Evolutionary conservation across 148 eudicot genomes (phyloP), one percentile per base, ranked within the genome.

Genomic region (Mesembryanthemum crystallinum): DNA sequence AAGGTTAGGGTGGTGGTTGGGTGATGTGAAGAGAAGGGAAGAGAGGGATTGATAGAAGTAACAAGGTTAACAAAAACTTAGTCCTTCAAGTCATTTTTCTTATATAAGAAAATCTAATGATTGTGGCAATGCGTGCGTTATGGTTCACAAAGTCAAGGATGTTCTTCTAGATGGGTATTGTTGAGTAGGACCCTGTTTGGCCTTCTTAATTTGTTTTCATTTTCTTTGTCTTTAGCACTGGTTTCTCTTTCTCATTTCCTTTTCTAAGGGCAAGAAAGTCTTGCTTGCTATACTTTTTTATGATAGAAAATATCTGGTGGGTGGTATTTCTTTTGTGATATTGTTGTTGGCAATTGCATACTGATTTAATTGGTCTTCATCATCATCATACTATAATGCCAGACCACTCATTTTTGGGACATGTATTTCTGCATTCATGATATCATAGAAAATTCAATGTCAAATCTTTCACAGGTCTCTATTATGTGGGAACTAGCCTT

Each of bases 161-260:
- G 49, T 63, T 75, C 71, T 83, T 82, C 85, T 79, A 76, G 80
- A 79, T 72, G 5, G 70, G 64, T 75, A 69, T 13, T 45, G 11
- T 10, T 45, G 1, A 23, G 70, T 74, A 51, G 72, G 42, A 11
- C 61, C 75, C 27, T 67, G 23, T 74, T 28, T 61, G 39, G 21
- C 35, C 43, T 11, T 2, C 45, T 43, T 42, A 32, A 11, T 74
- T 70, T 24, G 9, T n/a, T 39, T 62, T 42, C 45, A 52, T 58
- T 28, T 25, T 29, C 23, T 62, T 51, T 62, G 21, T 30, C 30
- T 43, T 37, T 68, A 17, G 3, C 30, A 28, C 25, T 35, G 8
- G 30, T 58, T 35, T 58, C 1, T 10, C 49, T 29, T 20, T 18
- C 14, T n/a, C 15, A 24, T 25, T 30, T 10, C 47, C 1, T 27